Base-by-base conservation (phyloP, 2,329 filamentous ascomycete genomes). In the Arachnomyces sp. region DNA sequence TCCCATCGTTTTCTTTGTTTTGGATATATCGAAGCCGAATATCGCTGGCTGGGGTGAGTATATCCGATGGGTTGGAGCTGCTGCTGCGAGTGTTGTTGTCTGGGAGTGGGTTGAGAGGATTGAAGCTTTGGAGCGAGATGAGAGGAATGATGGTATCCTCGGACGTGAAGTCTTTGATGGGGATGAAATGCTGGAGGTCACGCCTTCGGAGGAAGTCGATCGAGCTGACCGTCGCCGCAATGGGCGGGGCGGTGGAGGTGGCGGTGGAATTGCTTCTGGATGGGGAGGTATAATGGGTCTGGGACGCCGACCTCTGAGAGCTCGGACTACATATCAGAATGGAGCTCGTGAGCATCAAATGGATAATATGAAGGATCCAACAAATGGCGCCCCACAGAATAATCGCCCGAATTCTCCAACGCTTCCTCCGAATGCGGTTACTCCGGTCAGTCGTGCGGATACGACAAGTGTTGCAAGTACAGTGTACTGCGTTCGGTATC, bases 51-150 rank as follows among this genome's bases (percentile, higher is more conserved):
- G 89, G 89, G 89, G 89, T 56, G 89, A 94, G 56, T 95, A 95
- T 56, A 89, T 95, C 34, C 75, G 88, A 54, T 95, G 89, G 89
- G 89, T 95, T n/a, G 89, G 89, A 35, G 88, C 88, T 1, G 88
- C 89, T 0, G 88, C 88, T 1, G 89, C 89, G 18, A 94, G 87
- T 63, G 89, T 95, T n/a, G 86, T 95, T 15, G 89, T 95, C 2
- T 95, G 89, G 89, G 89, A 95, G 62, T 95, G 89, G 89, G 89
- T 95, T 3, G 89, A 95, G 62, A 77, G 89, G 17, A 95, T 95
- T 36, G 89, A 95, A 60, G 86, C 88, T 0, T 64, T 95, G 45
- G 89, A 95, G 66, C 78, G 89, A 50, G 88, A 95, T 60, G 88
- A 95, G 60, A 87, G 89, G 63, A 94, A 93, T 63, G 88, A 94